Base-by-base conservation (phyloP, 2,329 filamentous ascomycete genomes). In the Neoascochyta sp. region DNA sequence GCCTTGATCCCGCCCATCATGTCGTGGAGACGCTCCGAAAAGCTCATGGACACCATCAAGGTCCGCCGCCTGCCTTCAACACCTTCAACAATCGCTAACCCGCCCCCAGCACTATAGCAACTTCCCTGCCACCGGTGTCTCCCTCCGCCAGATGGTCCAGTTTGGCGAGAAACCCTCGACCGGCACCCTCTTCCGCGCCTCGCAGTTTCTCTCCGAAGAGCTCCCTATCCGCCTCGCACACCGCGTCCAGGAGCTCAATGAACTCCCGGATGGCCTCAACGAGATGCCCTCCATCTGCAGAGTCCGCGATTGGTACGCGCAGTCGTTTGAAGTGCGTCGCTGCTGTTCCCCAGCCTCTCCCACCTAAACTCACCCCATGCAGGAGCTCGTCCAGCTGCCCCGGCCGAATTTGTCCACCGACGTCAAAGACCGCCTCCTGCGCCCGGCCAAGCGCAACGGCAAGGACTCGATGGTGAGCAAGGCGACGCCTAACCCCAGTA, bases 251-350 rank as follows among this genome's bases (percentile, higher is more conserved):
- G 92, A 98, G 69, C 78, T 98, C 35, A 81, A 84, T 41, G 85
- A 87, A 56, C 73, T 98, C 3, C 92, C 92, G 19, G 92, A 98
- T 75, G 92, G 92, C 33, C 77, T 98, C 41, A 95, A 87, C 62
- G 89, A 96, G 50, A 96, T 98, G 92, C 86, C 89, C 21, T 96
- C 92, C 8, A 95, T 98, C 48, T 81, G 83, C 63, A 87, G 83
- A 57, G 92, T 98, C 48, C 84, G 89, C 63, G 89, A 96, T 58
- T 98, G 92, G 92, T 98, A 98, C 65, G 92, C 90, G 44, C 92
- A 98, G 70, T 98, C 92, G 29, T 98, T 98, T 58, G 92, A 98
- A 80, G 89, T 95, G 76, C 52, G 76, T 61, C 25, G 9, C 10
- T 10, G 5, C n/a, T n/a, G n/a, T n/a, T n/a, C n/a, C 20, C 5